Percentiles rank a stretch among this genome's conserved stretches.
These are phyloP conservation scores for Trichomonas tenax DNA, from an alignment of 208 protist species.

Conservation along the genomic window DNA sequence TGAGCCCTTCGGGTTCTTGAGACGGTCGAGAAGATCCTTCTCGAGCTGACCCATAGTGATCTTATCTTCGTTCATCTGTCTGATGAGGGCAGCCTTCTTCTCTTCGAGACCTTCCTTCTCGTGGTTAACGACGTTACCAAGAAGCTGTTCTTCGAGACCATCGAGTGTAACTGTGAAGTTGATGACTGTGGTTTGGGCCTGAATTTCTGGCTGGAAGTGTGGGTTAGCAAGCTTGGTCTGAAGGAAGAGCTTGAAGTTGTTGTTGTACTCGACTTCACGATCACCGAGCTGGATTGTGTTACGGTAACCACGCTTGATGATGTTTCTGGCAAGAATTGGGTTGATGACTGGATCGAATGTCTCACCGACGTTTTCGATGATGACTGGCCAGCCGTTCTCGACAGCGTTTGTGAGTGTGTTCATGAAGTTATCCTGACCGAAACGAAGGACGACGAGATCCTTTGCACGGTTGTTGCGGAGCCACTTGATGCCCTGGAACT, in stretches of 20 bases:
- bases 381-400: constrained; percentile 44
- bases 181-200: constrained; percentile 89
- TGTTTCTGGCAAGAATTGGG: constrained; percentile 70
- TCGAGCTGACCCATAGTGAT: constrained; percentile 89
- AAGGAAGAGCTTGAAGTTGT: constrained; percentile 79
- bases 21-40: constrained; percentile 77
- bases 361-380: constrained; percentile 83
- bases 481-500: constrained; percentile 90
- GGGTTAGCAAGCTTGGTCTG: constrained; percentile 93
- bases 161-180: constrained; percentile 95
- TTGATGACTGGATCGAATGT: constrained; percentile 87
- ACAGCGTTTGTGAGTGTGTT: constrained; percentile 47
- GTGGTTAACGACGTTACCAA: constrained; percentile 85
- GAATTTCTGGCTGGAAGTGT: constrained; percentile 94
- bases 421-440: constrained; percentile 65
- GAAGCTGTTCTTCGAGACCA: constrained; percentile 90
- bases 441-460: constrained; percentile 69
- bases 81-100: constrained; percentile 69
- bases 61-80: constrained; percentile 90
- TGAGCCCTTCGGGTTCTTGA: constrained; percentile 5
- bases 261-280: constrained; percentile 53
- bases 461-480: constrained; percentile 65
- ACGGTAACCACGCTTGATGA: constrained; percentile 70
- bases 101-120: constrained; percentile 89
- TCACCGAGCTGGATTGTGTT: background rate